Evolutionary conservation across 2,329 filamentous ascomycete genomes (phyloP).

Genomic region (Ciborinia camelliae): DNA sequence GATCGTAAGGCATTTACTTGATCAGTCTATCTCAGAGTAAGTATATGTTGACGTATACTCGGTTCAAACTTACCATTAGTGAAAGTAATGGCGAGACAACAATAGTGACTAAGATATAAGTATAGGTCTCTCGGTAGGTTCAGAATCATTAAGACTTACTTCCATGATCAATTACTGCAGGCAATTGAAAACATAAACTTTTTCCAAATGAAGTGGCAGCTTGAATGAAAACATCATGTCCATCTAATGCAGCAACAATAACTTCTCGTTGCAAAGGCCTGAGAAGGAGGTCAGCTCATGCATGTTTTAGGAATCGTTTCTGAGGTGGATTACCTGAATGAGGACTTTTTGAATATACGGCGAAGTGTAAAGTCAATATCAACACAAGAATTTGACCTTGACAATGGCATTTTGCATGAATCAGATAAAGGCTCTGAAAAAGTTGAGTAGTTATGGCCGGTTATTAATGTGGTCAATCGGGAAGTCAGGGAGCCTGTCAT

Average conservation of each 20-base stretch:
- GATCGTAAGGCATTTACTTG: slow-evolving; percentile 78
- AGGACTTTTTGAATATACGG: slow-evolving; percentile 67
- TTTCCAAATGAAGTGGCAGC: slow-evolving; percentile 90
- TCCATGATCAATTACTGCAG: slow-evolving; percentile 81
- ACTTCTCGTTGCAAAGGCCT: slow-evolving; percentile 86
- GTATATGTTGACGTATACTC: background rate
- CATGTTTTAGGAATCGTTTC: background rate
- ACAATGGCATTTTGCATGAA: slow-evolving; percentile 36
- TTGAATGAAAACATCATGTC: slow-evolving; percentile 89
- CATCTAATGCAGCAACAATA: slow-evolving; percentile 73
- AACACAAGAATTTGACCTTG: slow-evolving; percentile 48
- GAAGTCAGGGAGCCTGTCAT: background rate
- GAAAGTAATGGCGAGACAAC: slow-evolving; percentile 87
- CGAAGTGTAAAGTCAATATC: slow-evolving; percentile 74
- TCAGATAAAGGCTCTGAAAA: background rate
- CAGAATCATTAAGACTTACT: slow-evolving; percentile 53
- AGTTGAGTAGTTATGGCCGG: background rate
- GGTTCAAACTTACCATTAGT: slow-evolving; percentile 64
- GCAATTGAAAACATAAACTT: slow-evolving; percentile 88
- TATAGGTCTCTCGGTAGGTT: slow-evolving; percentile 9
- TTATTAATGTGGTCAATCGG: background rate
- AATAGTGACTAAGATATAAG: slow-evolving; percentile 64
- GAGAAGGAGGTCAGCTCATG: slow-evolving; percentile 22
- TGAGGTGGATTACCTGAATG: slow-evolving; percentile 58
- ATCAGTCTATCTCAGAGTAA: slow-evolving; percentile 61